Evolutionary conservation across 129 eudicot genomes (phyloP).

Genomic region (Scalesia atractyloides): DNA sequence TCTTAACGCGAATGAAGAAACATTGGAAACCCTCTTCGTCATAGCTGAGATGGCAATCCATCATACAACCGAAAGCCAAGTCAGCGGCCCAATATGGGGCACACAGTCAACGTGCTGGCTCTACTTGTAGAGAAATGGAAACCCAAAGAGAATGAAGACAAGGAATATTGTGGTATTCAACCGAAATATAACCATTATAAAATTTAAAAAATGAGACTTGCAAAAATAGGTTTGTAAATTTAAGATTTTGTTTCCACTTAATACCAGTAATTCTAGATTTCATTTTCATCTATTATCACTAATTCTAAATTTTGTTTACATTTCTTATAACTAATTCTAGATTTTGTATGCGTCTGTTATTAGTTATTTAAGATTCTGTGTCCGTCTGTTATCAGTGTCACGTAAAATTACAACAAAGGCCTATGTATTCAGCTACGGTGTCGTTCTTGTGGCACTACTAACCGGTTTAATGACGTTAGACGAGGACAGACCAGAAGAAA

Average conservation of each 20-base stretch:
- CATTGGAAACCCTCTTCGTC: constrained; percentile 53
- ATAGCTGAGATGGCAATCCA: constrained; percentile 91
- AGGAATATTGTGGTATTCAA: constrained; percentile 93
- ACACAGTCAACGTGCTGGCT: constrained; percentile 73
- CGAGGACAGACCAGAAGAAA: constrained; percentile 87
- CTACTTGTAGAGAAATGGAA: constrained; percentile 98
- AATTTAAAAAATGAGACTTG: no score
- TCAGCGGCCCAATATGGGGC: constrained; percentile 97
- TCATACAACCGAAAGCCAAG: constrained; percentile 85
- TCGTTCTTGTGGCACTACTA: constrained; percentile 88
- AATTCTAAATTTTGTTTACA: no score
- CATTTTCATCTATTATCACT: no score
- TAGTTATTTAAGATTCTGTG: no score
- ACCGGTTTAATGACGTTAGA: constrained; percentile 89
- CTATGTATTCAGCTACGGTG: constrained; percentile 95
- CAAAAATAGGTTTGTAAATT: no score
- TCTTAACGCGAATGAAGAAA: constrained; percentile 67
- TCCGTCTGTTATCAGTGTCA: background rate
- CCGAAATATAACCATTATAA: no score
- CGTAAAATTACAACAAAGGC: constrained; percentile 95
- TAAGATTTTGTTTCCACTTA: no score
- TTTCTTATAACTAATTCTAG: no score
- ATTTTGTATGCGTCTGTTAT: no score
- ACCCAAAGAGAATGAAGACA: constrained; percentile 72
- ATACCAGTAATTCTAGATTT: no score